Conservation (phyloP, 306 rosid species). For the Prunus mume region DNA sequence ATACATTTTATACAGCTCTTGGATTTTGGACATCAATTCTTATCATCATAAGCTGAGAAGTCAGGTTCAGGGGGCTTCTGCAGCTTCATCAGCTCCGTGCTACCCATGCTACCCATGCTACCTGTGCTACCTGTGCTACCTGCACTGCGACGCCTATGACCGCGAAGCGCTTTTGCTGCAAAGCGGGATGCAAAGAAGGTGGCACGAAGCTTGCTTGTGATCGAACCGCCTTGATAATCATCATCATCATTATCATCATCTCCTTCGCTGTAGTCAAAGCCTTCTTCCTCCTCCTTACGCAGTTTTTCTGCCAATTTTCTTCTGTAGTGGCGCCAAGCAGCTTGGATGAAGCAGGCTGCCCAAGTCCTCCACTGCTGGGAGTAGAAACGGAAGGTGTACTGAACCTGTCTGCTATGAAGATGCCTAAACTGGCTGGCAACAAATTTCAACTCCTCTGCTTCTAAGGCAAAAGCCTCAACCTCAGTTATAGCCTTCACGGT, state of each 20-base stretch:
- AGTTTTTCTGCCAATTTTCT: constrained; percentile 41
- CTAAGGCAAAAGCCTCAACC: constrained; percentile 93
- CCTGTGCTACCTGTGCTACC: constrained; percentile 29
- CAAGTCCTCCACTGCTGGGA: constrained; percentile 97
- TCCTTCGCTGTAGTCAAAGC: constrained; percentile 16
- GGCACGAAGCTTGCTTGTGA: constrained; percentile 40
- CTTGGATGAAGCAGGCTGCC: constrained; percentile 85
- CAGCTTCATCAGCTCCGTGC: constrained; percentile 15
- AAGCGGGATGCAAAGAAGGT: constrained; percentile 68
- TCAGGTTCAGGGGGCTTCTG: constrained; percentile 86
- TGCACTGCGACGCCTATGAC: constrained; percentile 44
- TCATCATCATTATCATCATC: constrained; percentile 18
- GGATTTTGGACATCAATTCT: constrained; percentile 1
- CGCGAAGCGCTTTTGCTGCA: constrained; percentile 70
- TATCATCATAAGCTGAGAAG: constrained; percentile 38
- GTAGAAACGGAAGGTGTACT: constrained; percentile 86
- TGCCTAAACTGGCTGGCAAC: constrained; percentile 87
- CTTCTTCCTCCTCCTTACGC: constrained; percentile 45
- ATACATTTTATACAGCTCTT: not conserved
- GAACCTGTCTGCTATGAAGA: constrained; percentile 82
- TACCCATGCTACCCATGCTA: not conserved
- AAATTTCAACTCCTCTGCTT: constrained; percentile 82
- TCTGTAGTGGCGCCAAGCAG: constrained; percentile 72
- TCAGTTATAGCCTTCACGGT: constrained; percentile 79
- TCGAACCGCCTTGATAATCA: not conserved